Conservation (phyloP, 1,284 basidiomycete species). For the Trichosporon coremiiforme region DNA sequence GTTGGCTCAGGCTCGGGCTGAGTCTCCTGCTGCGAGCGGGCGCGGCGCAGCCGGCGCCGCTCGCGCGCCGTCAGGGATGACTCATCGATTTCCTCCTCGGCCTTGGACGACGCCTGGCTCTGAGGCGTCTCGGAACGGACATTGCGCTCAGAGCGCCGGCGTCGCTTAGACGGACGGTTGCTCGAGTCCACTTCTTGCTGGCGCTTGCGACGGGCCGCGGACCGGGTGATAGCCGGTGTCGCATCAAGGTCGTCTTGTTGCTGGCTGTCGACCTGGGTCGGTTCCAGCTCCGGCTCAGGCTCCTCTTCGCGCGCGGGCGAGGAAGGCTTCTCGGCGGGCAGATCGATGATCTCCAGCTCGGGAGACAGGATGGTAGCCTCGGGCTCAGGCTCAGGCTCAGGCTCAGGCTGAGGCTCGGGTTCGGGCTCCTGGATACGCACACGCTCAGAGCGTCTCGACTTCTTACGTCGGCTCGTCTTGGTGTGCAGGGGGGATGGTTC, state of each 20-base stretch:
- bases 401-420: too few relatives aligned
- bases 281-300: background rate
- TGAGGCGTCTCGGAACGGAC: background rate
- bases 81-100: constrained; percentile 12
- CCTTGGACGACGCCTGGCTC: constrained; percentile 2
- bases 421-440: constrained; percentile 4
- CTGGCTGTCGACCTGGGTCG: constrained; percentile 1
- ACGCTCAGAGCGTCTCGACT: constrained; percentile 4
- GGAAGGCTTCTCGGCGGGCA: background rate
- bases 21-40: background rate
- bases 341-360: background rate
- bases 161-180: constrained; percentile 17
- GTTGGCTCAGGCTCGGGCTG: constrained; percentile 35
- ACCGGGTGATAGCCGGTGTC: constrained; percentile 21
- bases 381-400: background rate
- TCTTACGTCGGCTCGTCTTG: constrained; percentile 14
- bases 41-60: constrained; percentile 16
- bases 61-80: constrained; percentile 8
- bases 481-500: background rate
- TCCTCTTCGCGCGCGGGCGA: background rate
- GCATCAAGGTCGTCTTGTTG: background rate
- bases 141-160: constrained; percentile 1
- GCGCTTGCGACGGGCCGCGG: constrained; percentile 26
- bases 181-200: background rate
- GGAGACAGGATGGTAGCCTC: background rate